Evolutionary conservation across 208 protist genomes (phyloP).

Genomic region (Trypanosoma platydactyli): DNA sequence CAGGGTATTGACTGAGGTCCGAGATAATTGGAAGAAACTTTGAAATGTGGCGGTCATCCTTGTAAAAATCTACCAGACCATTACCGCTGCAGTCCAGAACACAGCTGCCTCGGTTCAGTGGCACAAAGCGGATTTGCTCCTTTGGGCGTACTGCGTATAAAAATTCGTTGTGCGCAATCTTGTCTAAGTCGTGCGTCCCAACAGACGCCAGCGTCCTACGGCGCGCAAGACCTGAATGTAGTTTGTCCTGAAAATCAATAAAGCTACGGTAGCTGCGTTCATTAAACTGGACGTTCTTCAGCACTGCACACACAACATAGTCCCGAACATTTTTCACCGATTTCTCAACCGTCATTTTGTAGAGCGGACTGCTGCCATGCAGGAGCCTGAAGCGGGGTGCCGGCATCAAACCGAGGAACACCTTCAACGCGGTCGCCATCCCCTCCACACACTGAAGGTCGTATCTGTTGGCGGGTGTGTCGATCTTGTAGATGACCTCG

Average conservation of each 20-base stretch:
- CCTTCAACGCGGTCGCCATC: slow-evolving; percentile 77
- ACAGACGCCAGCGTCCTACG: slow-evolving; percentile 98
- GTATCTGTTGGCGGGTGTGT: slow-evolving; percentile 98
- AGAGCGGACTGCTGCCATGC: slow-evolving; percentile 56
- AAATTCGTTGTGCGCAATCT: slow-evolving; percentile 91
- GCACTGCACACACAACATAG: slow-evolving; percentile 97
- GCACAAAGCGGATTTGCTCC: slow-evolving; percentile 93
- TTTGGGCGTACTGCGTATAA: slow-evolving; percentile 78
- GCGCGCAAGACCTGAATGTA: slow-evolving; percentile 97
- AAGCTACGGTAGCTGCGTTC: slow-evolving; percentile 95
- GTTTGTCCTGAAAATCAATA: slow-evolving; percentile 99
- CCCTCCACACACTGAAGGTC: slow-evolving; percentile 98
- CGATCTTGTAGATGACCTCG: slow-evolving; percentile 97
- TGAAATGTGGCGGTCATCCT: slow-evolving; percentile 86
- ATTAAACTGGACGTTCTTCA: slow-evolving; percentile 96
- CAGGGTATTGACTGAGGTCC: slow-evolving; percentile 70
- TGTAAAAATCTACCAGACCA: slow-evolving; percentile 87
- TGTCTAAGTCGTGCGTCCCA: slow-evolving; percentile 99
- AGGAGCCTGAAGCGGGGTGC: slow-evolving; percentile 76
- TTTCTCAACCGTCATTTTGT: slow-evolving; percentile 84
- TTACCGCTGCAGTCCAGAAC: slow-evolving; percentile 76
- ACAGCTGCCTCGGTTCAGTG: slow-evolving; percentile 85
- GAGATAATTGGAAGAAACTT: slow-evolving; percentile 86
- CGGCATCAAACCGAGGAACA: slow-evolving; percentile 83
- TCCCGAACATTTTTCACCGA: slow-evolving; percentile 90